Evolutionary conservation across 2,329 filamentous ascomycete species (phyloP).

Genomic region (Simplicillium aogashimaense): DNA sequence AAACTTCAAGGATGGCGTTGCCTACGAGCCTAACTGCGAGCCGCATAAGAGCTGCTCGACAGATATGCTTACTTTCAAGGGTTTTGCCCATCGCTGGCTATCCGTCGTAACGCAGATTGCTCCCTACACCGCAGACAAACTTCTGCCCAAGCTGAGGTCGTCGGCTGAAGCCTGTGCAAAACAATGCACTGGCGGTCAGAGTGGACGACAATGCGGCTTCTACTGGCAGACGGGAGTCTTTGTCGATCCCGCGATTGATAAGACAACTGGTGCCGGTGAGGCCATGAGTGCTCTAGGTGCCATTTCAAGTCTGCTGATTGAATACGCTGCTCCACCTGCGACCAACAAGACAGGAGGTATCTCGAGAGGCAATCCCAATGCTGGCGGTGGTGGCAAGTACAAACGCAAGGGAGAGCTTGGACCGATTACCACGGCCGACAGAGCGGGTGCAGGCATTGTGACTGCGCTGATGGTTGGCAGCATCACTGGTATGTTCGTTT

Average conservation of each 20-base stretch:
- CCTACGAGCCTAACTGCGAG: conserved; percentile 53
- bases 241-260: conserved; percentile 36
- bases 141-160: conserved; percentile 33
- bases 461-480: neutral
- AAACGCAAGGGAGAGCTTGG: neutral
- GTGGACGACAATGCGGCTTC: conserved; percentile 36
- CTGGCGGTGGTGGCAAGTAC: conserved; percentile 18
- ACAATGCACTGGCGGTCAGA: conserved; percentile 35
- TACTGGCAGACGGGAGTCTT: conserved; percentile 42
- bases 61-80: conserved; percentile 51
- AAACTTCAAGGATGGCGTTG: conserved; percentile 43
- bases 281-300: conserved; percentile 48
- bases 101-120: conserved; percentile 36
- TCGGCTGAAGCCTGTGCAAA: conserved; percentile 38
- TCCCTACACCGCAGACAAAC: conserved; percentile 32
- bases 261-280: conserved; percentile 47
- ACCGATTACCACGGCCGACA: conserved; percentile 2
- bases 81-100: conserved; percentile 41
- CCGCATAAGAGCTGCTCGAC: conserved; percentile 34
- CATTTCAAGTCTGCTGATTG: conserved; percentile 38
- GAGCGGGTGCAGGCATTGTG: conserved; percentile 1
- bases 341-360: conserved; percentile 41
- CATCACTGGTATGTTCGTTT: neutral
- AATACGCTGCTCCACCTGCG: conserved; percentile 27
- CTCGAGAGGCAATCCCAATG: conserved; percentile 29